These are phyloP conservation scores for Starmerella sp. DNA, from an alignment of 805 yeast species.

Conservation along the genomic window DNA sequence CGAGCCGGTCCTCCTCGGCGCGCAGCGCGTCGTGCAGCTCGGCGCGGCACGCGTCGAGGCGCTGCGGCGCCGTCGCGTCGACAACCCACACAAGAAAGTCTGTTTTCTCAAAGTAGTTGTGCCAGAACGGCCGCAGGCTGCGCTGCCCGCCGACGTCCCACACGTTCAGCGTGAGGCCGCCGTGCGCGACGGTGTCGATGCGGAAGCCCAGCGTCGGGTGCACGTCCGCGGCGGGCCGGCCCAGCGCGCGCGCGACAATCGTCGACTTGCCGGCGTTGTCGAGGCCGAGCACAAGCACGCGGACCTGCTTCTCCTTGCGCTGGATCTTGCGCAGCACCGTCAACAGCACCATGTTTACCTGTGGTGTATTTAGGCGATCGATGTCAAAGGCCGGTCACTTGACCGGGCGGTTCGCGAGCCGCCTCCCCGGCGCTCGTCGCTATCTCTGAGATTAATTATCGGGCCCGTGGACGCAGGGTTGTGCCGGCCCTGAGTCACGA, in stretches of 20 bases:
- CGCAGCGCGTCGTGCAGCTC: conserved; percentile 54
- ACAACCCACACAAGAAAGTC: conserved; percentile 80
- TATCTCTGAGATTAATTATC: not conserved
- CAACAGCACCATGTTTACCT: conserved; percentile 57
- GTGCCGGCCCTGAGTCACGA: not conserved
- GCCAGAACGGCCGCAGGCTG: conserved; percentile 79
- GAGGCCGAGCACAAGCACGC: conserved; percentile 69
- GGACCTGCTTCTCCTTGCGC: conserved; percentile 61
- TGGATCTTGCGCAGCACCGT: conserved; percentile 74
- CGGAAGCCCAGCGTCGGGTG: conserved; percentile 88
- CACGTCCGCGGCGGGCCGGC: conserved; percentile 41
- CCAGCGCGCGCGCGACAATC: conserved; percentile 48
- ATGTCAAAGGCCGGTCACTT: too few species aligned
- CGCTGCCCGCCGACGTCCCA: conserved; percentile 90
- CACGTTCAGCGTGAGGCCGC: conserved; percentile 28
- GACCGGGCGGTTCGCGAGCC: too few species aligned
- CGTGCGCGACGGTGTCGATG: conserved; percentile 45
- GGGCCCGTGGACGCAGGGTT: not conserved
- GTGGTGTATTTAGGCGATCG: too few species aligned
- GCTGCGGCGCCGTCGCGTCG: conserved; percentile 49
- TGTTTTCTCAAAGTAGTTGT: conserved; percentile 76
- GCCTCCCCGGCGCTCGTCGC: not conserved
- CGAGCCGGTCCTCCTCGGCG: conserved; percentile 48
- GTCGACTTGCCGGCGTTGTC: conserved; percentile 92
- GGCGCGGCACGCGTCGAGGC: conserved; percentile 51